phyloP scores from a whole-genome alignment of 768 basidiomycete genomes.

The Asterophora lycoperdoides region DNA sequence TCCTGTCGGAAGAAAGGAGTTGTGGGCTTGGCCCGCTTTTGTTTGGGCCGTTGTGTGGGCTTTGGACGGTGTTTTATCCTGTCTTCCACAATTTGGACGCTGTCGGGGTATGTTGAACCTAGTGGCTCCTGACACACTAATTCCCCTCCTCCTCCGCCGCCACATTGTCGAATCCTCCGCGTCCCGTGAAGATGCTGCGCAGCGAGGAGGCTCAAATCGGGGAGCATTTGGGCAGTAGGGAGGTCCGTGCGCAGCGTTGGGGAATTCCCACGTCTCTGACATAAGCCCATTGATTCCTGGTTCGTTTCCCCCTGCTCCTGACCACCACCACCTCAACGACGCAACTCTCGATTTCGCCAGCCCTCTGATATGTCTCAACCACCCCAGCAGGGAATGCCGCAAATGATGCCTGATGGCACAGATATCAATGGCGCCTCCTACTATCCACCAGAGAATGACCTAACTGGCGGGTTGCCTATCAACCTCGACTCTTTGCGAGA shows the following conservation, averaged over 20 bases:
- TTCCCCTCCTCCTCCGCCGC: conserved; percentile 34
- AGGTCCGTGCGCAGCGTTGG: conserved; percentile 56
- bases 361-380: conserved; percentile 43
- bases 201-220: conserved; percentile 16
- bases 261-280: conserved; percentile 58
- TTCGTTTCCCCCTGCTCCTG: conserved; percentile 39
- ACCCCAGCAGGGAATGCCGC: conserved; percentile 54
- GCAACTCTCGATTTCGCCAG: conserved; percentile 25
- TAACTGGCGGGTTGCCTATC: conserved; percentile 80
- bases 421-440: conserved; percentile 62
- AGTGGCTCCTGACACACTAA: conserved; percentile 49
- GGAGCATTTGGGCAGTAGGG: conserved; percentile 16
- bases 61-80: conserved; percentile 68
- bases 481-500: conserved; percentile 84
- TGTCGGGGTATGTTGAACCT: conserved; percentile 61
- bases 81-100: conserved; percentile 71
- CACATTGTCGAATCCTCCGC: conserved; percentile 13
- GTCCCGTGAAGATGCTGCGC: conserved; percentile 15
- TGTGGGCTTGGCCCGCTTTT: conserved; percentile 22
- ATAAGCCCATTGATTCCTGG: conserved; percentile 43
- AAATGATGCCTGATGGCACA: conserved; percentile 59
- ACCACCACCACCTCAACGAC: conserved; percentile 43
- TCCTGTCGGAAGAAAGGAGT: neutral
- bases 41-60: conserved; percentile 41
- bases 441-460: conserved; percentile 72